phyloP scores from a whole-genome alignment of 108 stramenopile genomes.

The Cyclotella choctawhatcheeana region DNA sequence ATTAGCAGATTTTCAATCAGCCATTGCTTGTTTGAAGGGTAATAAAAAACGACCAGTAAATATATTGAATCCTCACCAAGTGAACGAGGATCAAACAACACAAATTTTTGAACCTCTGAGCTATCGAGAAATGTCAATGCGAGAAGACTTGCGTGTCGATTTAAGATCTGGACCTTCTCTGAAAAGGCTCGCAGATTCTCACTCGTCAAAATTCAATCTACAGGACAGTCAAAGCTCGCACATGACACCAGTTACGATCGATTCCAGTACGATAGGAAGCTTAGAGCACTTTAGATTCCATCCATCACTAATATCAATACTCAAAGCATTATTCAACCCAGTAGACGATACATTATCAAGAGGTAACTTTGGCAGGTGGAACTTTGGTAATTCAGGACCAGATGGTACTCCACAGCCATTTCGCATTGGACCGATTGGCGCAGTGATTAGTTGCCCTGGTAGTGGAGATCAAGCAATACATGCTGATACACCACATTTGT shows the following conservation, averaged over 20 bases:
- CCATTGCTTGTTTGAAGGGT: constrained; percentile 53
- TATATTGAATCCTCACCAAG: constrained; percentile 60
- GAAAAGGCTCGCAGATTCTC: constrained; percentile 27
- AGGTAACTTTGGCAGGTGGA: constrained; percentile 87
- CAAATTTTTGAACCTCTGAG: constrained; percentile 57
- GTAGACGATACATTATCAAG: constrained; percentile 38
- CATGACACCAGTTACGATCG: constrained; percentile 39
- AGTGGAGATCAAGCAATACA: constrained; percentile 86
- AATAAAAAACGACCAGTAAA: constrained; percentile 59
- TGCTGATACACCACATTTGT: constrained; percentile 90
- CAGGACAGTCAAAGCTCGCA: not conserved
- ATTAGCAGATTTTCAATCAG: constrained; percentile 62
- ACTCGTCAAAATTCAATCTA: constrained; percentile 4
- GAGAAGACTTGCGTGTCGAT: constrained; percentile 86
- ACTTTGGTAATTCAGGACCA: constrained; percentile 85
- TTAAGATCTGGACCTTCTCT: constrained; percentile 71
- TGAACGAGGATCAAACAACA: not conserved
- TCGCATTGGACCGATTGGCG: constrained; percentile 80
- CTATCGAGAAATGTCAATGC: constrained; percentile 86
- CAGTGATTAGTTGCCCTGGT: constrained; percentile 83
- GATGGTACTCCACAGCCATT: constrained; percentile 79
- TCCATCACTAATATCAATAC: constrained; percentile 63
- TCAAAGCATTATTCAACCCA: constrained; percentile 73
- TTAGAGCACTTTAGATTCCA: constrained; percentile 59
- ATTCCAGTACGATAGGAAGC: constrained; percentile 21